A percentile compares a stretch with the other conserved stretches of the same genome.
These are phyloP conservation scores for Solanum hybrid DNA, from an alignment of 305 asterid genomes.

Conservation along the genomic window DNA sequence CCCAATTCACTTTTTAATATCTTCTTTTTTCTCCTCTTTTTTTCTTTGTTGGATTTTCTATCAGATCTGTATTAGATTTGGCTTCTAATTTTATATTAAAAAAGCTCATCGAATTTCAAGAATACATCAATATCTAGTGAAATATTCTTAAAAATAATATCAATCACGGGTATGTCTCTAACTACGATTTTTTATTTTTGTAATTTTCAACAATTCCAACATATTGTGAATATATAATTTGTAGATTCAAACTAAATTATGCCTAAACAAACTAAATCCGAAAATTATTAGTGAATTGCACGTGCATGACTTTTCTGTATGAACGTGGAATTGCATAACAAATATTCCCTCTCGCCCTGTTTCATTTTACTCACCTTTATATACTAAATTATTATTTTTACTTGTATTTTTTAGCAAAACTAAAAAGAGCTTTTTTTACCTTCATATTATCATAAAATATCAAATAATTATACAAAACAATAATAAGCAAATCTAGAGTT, in stretches of 20 bases:
- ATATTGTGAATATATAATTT: background rate
- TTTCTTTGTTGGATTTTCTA: background rate
- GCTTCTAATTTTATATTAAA: too few species aligned
- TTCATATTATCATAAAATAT: too few species aligned
- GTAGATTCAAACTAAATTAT: background rate
- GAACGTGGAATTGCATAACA: background rate
- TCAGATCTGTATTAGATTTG: too few species aligned
- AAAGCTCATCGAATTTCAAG: rapidly evolving
- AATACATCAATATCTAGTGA: too few species aligned
- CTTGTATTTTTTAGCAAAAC: background rate
- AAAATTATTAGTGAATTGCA: background rate
- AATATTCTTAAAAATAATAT: too few species aligned
- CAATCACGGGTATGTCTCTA: rapidly evolving
- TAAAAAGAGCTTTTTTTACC: background rate
- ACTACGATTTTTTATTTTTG: too few species aligned
- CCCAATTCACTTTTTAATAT: background rate
- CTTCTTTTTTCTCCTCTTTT: background rate
- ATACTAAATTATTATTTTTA: background rate
- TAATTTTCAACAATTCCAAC: background rate
- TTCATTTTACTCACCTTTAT: background rate
- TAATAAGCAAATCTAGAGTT: background rate
- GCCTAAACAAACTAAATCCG: background rate
- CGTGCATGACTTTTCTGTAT: background rate
- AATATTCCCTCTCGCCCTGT: background rate
- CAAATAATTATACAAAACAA: too few species aligned